Conservation (phyloP, 306 rosid species). For the Potentilla sterilis region DNA sequence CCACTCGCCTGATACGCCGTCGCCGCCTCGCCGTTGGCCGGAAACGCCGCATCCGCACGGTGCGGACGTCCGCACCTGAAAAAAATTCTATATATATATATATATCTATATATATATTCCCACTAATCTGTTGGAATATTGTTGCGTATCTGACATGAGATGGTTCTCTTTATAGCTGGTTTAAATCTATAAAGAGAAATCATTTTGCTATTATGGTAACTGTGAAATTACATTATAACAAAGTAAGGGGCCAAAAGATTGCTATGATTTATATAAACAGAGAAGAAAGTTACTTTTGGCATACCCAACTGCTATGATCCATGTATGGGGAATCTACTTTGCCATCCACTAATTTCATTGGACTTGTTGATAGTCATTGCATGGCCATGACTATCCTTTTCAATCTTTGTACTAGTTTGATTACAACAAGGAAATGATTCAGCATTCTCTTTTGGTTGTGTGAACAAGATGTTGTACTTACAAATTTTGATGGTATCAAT, state of each 20-base stretch:
- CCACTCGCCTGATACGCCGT: no score
- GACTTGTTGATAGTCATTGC: no score
- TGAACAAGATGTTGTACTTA: neutral
- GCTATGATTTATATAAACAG: neutral
- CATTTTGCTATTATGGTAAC: constrained; percentile 23
- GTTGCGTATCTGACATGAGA: constrained; percentile 8
- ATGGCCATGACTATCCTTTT: no score
- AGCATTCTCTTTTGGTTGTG: neutral
- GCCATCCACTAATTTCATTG: constrained; percentile 16
- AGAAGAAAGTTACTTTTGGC: constrained; percentile 21
- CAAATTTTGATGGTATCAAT: no score
- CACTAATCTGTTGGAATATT: neutral
- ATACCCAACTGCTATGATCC: constrained; percentile 28
- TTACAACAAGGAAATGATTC: constrained; percentile 2
- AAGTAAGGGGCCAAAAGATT: neutral
- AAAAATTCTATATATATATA: no score
- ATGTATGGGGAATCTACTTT: constrained; percentile 52
- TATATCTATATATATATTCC: constrained; percentile 9
- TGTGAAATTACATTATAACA: neutral
- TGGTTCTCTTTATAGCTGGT: constrained; percentile 35
- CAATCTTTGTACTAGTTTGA: neutral
- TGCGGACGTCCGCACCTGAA: no score
- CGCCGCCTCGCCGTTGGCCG: no score
- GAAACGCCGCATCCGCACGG: no score
- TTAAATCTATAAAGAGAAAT: constrained; percentile 3